Percentiles rank a stretch among this genome's conserved stretches.
Conservation (phyloP, 805 yeast genomes). For the Torulaspora franciscae region DNA sequence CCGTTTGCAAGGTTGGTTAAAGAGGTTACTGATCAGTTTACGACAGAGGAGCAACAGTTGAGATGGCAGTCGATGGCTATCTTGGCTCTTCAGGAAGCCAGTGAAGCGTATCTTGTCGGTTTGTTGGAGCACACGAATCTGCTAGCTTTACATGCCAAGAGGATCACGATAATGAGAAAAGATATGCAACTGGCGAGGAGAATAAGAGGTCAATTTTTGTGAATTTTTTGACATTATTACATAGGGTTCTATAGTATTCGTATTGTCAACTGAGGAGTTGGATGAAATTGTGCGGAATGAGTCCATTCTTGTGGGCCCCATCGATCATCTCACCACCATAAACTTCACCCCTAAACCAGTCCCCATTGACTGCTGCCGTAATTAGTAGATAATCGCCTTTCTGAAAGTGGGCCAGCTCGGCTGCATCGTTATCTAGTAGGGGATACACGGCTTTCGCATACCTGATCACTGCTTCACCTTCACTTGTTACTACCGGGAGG, state of each 20-base stretch:
- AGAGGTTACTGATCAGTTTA: constrained; percentile 57
- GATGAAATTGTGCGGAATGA: constrained; percentile 30
- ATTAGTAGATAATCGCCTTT: constrained; percentile 31
- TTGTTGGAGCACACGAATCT: constrained; percentile 72
- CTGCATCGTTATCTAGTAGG: constrained; percentile 26
- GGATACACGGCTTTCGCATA: constrained; percentile 35
- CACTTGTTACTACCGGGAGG: constrained; percentile 26
- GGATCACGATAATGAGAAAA: constrained; percentile 82
- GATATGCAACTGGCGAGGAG: constrained; percentile 78
- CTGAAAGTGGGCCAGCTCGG: constrained; percentile 31
- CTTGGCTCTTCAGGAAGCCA: constrained; percentile 73
- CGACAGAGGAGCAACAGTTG: constrained; percentile 48
- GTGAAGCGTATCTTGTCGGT: constrained; percentile 71
- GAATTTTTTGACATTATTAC: constrained; percentile 4
- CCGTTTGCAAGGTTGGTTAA: constrained; percentile 76
- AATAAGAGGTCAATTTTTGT: constrained; percentile 51
- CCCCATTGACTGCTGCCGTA: constrained; percentile 30
- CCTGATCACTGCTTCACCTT: constrained; percentile 27
- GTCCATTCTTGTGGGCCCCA: constrained; percentile 20
- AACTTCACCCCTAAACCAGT: constrained; percentile 36
- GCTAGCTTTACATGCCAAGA: constrained; percentile 71
- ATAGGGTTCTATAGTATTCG: not conserved
- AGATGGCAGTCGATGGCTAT: constrained; percentile 80
- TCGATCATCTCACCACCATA: constrained; percentile 26
- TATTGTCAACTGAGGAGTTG: constrained; percentile 12